These are phyloP conservation scores for Eleusine indica DNA, from an alignment of 176 grass and related monocot genomes.

Conservation along the genomic window DNA sequence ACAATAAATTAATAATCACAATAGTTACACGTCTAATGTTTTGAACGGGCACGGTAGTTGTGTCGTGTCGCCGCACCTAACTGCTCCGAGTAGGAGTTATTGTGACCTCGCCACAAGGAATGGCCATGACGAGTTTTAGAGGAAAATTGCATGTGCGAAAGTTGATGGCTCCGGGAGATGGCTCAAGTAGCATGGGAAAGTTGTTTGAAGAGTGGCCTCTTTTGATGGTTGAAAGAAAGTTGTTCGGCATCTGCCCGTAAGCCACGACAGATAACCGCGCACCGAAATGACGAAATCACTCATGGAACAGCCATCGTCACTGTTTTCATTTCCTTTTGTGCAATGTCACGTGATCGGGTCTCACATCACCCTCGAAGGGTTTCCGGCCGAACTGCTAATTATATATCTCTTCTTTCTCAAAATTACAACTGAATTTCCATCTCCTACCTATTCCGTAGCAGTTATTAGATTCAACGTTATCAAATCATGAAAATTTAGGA, in stretches of 20 bases:
- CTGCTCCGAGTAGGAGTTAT: not conserved
- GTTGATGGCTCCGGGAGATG: not conserved
- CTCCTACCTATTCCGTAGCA: no score
- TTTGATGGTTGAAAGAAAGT: not conserved
- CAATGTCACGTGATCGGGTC: not conserved
- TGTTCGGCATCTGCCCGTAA: not conserved
- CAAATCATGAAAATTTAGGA: no score
- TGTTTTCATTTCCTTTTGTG: not conserved
- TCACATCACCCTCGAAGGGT: constrained; percentile 21
- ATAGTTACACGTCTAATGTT: not conserved
- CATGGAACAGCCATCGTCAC: not conserved
- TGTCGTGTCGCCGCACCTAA: not conserved
- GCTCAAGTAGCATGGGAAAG: constrained; percentile 5
- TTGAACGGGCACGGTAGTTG: not conserved
- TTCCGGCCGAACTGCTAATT: constrained; percentile 31
- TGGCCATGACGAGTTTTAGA: not conserved
- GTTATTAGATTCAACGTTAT: no score
- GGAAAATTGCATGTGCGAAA: not conserved
- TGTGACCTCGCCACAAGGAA: not conserved
- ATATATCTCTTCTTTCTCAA: not conserved
- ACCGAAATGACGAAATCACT: not conserved
- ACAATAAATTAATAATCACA: not conserved
- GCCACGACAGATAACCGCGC: not conserved
- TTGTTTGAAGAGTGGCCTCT: not conserved
- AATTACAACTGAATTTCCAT: not conserved